phyloP scores from a whole-genome alignment of 352 stramenopile genomes.

The Phytophthora hybrid region DNA sequence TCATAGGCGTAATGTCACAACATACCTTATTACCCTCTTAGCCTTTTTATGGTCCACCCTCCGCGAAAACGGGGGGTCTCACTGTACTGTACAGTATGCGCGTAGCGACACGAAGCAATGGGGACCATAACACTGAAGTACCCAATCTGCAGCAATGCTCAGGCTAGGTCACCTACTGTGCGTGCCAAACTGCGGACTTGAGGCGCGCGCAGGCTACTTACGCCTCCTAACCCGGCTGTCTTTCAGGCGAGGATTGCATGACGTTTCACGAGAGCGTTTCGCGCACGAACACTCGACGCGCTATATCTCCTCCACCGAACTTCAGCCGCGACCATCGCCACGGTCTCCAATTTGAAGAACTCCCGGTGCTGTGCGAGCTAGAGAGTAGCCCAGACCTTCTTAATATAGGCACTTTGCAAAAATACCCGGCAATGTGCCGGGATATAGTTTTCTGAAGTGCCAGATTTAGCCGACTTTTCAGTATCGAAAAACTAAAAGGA shows the following conservation, averaged over 20 bases:
- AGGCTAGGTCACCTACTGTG: constrained; percentile 25
- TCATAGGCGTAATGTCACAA: too few species aligned
- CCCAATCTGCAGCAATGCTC: background rate
- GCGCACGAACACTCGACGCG: constrained; percentile 4
- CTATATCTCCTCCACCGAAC: constrained; percentile 13
- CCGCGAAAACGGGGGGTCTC: too few species aligned
- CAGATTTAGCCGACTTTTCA: too few species aligned
- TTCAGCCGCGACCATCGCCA: background rate
- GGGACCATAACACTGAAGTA: too few species aligned
- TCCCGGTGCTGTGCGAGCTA: background rate
- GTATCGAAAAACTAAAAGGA: too few species aligned
- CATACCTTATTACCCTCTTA: too few species aligned
- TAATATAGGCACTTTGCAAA: too few species aligned
- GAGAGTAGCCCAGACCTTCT: too few species aligned
- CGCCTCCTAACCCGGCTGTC: constrained; percentile 16
- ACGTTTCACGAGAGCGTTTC: constrained; percentile 9
- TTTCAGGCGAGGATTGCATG: constrained; percentile 9
- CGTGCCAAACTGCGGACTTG: constrained; percentile 19
- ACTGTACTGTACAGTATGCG: too few species aligned
- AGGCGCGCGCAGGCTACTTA: background rate
- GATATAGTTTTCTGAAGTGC: too few species aligned
- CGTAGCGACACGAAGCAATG: background rate
- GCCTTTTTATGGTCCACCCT: too few species aligned
- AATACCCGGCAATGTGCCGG: too few species aligned
- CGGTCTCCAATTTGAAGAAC: constrained; percentile 10